Evolutionary conservation across 306 rosid species (phyloP), one percentile per base, ranked within the genome.

Genomic region (Sechiopsis laciniata): DNA sequence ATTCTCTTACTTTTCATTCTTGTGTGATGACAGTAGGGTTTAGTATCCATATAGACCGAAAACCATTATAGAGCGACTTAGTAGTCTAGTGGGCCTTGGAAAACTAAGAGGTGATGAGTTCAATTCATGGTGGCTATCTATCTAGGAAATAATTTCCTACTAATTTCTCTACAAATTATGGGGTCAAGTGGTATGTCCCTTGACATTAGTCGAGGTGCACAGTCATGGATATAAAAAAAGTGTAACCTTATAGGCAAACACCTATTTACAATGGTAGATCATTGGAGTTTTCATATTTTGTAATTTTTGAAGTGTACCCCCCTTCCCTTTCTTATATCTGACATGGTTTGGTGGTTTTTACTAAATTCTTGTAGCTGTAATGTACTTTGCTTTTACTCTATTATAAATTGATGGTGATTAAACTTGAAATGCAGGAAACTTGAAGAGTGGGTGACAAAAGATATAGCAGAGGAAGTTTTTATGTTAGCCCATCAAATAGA

Each of bases 381-480:
- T 65, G 54, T 19, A 19, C 54, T 19, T 35, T 42, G 65, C n/a
- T 61, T 42, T 72, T 66, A 14, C 8, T 51, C 2, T 24, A 42
- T 50, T 24, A 42, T 50, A 48, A 78, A 55, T 20, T 42, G 7
- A 59, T 48, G 26, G 56, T 55, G 74, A 79, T 79, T 74, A 62
- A 48, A 50, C 22, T 69, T 14, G 20, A 48, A 69, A n/a, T 84
- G 88, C 89, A 94, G 97, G 90, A 76, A 71, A 82, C 71, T 83
- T 66, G 96, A 89, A 74, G 97, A 94, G 62, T 88, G 88, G 83
- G 83, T 82, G 64, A 76, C 86, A 8, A 87, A 86, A 78, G 90
- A 79, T 68, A 78, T 85, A 57, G 92, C 88, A 45, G 97, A 91
- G 73, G 88, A 85, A 71, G 85, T 88, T 78, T 91, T 89, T 81